phyloP scores from a whole-genome alignment of 352 stramenopile species.

The Pythium insidiosum region DNA sequence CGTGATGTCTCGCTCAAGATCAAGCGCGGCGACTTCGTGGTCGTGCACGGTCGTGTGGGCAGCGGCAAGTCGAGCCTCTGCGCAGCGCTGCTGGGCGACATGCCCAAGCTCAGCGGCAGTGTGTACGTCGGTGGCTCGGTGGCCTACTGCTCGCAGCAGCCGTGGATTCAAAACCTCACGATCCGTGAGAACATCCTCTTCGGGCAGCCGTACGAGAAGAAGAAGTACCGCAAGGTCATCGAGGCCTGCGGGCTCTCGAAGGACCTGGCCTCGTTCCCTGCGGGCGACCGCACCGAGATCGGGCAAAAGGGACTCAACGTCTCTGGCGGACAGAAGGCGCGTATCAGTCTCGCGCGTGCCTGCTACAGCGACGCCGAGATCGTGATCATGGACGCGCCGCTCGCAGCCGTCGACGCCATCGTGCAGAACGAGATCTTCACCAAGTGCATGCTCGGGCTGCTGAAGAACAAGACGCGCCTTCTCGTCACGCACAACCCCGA shows the following conservation, averaged over 20 bases:
- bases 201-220: conserved; percentile 54
- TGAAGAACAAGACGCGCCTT: conserved; percentile 60
- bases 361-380: conserved; percentile 82
- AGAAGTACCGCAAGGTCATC: conserved; percentile 72
- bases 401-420: conserved; percentile 39
- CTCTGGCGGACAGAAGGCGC: conserved; percentile 51
- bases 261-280: conserved; percentile 71
- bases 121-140: conserved; percentile 63
- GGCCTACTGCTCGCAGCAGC: conserved; percentile 86
- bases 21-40: conserved; percentile 84
- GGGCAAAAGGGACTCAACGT: conserved; percentile 60
- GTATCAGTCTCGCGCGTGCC: conserved; percentile 74
- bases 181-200: conserved; percentile 92
- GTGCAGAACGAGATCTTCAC: conserved; percentile 82
- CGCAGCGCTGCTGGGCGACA: conserved; percentile 93
- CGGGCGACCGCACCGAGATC: conserved; percentile 80
- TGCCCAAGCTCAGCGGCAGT: conserved; percentile 57
- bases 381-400: conserved; percentile 54
- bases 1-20: conserved; percentile 78
- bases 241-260: conserved; percentile 67
- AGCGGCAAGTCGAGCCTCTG: conserved; percentile 95
- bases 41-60: conserved; percentile 91
- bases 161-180: conserved; percentile 88
- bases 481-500: conserved; percentile 62
- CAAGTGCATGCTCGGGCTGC: conserved; percentile 56